Evolutionary conservation across 139 green algal species (phyloP).

Genomic region (Chlamydomonas incerta): DNA sequence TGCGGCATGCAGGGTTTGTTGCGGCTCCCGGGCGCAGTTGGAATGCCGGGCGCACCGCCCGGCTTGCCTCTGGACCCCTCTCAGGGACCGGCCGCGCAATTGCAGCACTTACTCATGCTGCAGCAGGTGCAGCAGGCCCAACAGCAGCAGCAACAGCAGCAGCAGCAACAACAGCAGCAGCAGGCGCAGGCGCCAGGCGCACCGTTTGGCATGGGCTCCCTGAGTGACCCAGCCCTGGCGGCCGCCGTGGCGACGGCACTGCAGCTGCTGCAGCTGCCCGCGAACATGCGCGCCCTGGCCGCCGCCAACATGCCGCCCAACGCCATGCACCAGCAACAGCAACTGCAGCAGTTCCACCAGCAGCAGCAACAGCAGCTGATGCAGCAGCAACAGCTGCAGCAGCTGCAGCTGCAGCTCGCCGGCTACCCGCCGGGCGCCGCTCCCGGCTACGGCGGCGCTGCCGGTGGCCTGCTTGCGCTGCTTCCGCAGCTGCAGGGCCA

Average conservation of each 20-base stretch:
- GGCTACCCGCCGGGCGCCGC: neutral
- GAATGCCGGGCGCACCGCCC: too few relatives aligned
- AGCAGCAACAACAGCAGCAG: constrained; percentile 36
- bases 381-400: neutral
- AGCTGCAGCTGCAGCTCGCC: neutral
- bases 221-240: constrained; percentile 16
- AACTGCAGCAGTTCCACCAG: constrained; percentile 12
- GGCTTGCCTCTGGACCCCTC: too few relatives aligned
- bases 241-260: constrained; percentile 11
- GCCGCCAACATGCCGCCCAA: constrained; percentile 9
- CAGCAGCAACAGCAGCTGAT: neutral
- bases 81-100: neutral
- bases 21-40: too few relatives aligned
- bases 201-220: neutral
- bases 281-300: constrained; percentile 23
- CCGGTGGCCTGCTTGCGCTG: neutral
- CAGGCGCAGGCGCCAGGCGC: neutral
- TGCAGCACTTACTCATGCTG: neutral
- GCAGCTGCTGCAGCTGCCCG: constrained; percentile 46
- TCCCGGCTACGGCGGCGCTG: neutral
- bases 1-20: too few relatives aligned
- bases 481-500: neutral
- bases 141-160: constrained; percentile 7
- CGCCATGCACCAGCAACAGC: too few relatives aligned
- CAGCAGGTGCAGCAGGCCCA: constrained; percentile 1